Base-by-base conservation (phyloP, 148 eudicot species). In the Rhododendron ferrugineum region DNA sequence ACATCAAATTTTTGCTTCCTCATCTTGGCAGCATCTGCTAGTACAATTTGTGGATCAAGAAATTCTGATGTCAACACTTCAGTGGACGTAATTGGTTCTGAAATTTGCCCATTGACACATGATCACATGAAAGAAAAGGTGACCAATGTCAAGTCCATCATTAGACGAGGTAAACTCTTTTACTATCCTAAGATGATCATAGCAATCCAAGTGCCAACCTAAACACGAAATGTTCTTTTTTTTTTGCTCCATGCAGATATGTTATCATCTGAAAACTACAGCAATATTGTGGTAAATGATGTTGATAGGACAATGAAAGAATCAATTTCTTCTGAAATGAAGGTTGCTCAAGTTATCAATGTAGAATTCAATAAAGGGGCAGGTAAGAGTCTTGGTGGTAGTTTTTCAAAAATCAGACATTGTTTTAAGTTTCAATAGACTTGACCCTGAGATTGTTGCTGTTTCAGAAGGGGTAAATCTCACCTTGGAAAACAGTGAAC, bases 91-190 rank as follows among this genome's bases (percentile, higher is more conserved):
- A 50, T 40, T 36, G 52, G 28, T 56, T 86, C 79, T 74, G 81
- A 74, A 75, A 11, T 40, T 81, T 50, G 87, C 84, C 81, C 46
- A 40, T 20, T 75, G 11, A 18, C 60, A 58, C n/a, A 28, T 73
- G 22, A 32, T 52, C 37, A 42, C 26, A n/a, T 15, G 20, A 75
- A 68, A 36, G 87, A 82, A 58, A 86, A 28, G 26, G 75, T 13
- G 30, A 60, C 73, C 7, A 28, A 30, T 46, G 73, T 56, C 34
- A 58, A 58, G 76, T 40, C 64, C 44, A 79, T 40, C 62, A 60
- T 18, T 16, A 54, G 64, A 82, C 62, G n/a, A 86, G 88, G 88
- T 86, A 82, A 74, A 62, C 54, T 60, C 22, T 18, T 76, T 66
- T 42, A 30, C 82, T 44, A 9, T 50, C 70, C 28, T 54, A 6